Evolutionary conservation across 441 rosid species (phyloP), one percentile per base, ranked within the genome.

Genomic region (Eutrema salsugineum): DNA sequence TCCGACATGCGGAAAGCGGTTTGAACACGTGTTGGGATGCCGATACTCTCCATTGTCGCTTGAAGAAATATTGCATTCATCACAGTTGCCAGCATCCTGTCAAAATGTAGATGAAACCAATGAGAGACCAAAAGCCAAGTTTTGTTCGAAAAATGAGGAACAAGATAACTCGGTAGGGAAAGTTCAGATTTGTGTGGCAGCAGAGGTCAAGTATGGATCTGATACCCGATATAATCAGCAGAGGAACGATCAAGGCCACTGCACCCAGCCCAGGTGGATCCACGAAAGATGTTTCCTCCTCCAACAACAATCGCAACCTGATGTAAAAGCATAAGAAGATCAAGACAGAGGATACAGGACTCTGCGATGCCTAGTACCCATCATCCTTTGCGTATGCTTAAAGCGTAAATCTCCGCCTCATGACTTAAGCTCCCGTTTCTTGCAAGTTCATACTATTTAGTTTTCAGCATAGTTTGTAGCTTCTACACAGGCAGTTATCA

Each of bases 251-350:
- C 97, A 79, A 94, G 97, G 66, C 97, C 97, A 80, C 97, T 90
- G 78, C 89, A 72, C 70, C 97, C 99, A 60, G 96, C 97, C 94
- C 94, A 87, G 24, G 93, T 83, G 59, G 97, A 76, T 71, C 97
- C 97, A 32, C 96, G 95, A 72, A 94, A 94, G 70, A 94, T 94
- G 73, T 94, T 91, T 38, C 96, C 97, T 49, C 99, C 99, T 28
- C 97, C 97, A 73, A 91, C 99, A 55, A 91, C 99, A 79, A 91
- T 83, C 9, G 97, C 99, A 53, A 94, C 99, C 97, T 90, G 81
- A 48, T 11, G 14, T 33, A 50, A 40, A 32, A 30, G 36, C 11
- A 1, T 38, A n/a, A 17, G 15, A 76, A 65, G 47, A 51, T 50
- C 40, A 64, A 7, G 24, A 68, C 7, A 56, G 47, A 39, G 50